Conservation (phyloP, 305 asterid genomes). For the Ajuga reptans region DNA sequence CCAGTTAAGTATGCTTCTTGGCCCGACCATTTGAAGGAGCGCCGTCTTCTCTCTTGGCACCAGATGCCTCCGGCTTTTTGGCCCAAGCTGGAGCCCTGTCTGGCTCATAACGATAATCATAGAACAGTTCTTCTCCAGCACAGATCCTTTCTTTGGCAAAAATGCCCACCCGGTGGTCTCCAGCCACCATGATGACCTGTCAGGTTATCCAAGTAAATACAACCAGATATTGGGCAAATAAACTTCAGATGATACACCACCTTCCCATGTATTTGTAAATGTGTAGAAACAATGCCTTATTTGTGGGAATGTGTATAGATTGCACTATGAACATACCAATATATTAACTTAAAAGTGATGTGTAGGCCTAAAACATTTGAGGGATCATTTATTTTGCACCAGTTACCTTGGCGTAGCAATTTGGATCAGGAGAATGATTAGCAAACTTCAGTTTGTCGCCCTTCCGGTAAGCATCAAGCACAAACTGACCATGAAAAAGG, state of each 20-base stretch:
- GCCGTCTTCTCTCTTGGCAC: conserved; percentile 49
- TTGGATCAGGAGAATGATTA: conserved; percentile 91
- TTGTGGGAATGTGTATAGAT: not conserved
- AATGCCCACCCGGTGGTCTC: conserved; percentile 92
- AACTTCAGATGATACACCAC: not conserved
- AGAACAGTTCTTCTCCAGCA: conserved; percentile 85
- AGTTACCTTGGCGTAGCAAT: conserved; percentile 89
- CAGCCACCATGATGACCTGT: conserved; percentile 89
- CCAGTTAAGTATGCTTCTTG: conserved; percentile 56
- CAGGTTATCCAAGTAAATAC: conserved; percentile 19
- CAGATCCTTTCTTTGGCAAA: conserved; percentile 70
- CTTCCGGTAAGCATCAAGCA: conserved; percentile 91
- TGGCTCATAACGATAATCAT: conserved; percentile 73
- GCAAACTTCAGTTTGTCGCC: conserved; percentile 95
- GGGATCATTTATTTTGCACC: conserved; percentile 4
- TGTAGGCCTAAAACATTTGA: not conserved
- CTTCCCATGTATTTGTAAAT: not conserved
- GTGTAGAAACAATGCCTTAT: not conserved
- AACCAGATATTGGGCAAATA: not conserved
- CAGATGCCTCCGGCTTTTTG: conserved; percentile 66
- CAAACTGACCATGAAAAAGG: conserved; percentile 51
- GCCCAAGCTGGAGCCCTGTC: conserved; percentile 90
- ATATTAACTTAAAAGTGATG: not conserved
- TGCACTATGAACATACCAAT: not conserved
- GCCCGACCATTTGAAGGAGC: conserved; percentile 63